Percentiles rank a stretch among this genome's conserved stretches.
These are phyloP conservation scores for Ceratocystis ficicola DNA, from an alignment of 2,329 filamentous ascomycete species.

Conservation along the genomic window DNA sequence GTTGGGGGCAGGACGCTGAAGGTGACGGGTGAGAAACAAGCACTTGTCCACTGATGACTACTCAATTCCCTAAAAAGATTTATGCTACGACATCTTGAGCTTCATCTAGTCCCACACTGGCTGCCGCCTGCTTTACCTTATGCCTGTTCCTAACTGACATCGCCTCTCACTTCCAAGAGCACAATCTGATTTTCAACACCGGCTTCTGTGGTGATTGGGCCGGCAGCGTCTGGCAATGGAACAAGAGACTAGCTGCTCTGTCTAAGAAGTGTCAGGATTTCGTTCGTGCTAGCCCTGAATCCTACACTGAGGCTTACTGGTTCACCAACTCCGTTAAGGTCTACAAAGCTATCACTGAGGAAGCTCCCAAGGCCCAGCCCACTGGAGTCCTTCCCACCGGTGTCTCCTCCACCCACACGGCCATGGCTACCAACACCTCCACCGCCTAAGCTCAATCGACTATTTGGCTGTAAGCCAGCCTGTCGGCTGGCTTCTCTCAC, in stretches of 20 bases:
- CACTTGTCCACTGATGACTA: background rate
- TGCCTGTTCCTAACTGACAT: constrained; percentile 38
- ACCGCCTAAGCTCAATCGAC: no score
- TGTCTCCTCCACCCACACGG: no score
- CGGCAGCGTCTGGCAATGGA: constrained; percentile 43
- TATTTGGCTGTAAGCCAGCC: no score
- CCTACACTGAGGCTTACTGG: constrained; percentile 66
- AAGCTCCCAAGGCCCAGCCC: no score
- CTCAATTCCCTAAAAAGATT: no score
- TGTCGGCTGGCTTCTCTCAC: no score
- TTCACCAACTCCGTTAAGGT: constrained; percentile 59
- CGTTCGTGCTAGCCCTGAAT: constrained; percentile 56
- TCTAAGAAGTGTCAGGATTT: constrained; percentile 48
- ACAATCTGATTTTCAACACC: constrained; percentile 70
- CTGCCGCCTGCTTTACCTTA: background rate
- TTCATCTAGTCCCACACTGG: background rate
- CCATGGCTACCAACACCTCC: no score
- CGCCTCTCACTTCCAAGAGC: constrained; percentile 52
- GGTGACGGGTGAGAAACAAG: no score
- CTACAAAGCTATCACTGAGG: constrained; percentile 28
- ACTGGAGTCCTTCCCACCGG: no score
- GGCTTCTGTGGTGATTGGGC: constrained; percentile 57
- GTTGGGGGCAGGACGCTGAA: no score
- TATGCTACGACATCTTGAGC: background rate
- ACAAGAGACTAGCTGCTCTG: constrained; percentile 46